phyloP scores from a whole-genome alignment of 2,329 filamentous ascomycete species.

The Monosporascus sp. region DNA sequence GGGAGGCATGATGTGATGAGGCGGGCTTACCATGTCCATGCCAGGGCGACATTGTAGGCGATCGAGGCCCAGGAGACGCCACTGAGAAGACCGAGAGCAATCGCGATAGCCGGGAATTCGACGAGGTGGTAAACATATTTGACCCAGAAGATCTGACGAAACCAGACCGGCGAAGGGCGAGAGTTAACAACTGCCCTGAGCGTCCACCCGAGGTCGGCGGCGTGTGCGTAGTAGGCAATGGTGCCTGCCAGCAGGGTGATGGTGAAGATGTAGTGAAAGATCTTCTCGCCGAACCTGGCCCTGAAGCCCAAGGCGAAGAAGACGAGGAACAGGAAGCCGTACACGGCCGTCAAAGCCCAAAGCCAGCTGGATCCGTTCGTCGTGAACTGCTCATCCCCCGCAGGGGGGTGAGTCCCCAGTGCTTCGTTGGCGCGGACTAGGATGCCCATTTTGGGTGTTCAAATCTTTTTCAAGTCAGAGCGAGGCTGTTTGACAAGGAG shows the following conservation, averaged over 20 bases:
- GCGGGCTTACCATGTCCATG: constrained; percentile 40
- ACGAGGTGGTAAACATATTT: constrained; percentile 51
- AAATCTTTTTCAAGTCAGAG: too few relatives aligned
- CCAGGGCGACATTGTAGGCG: constrained; percentile 42
- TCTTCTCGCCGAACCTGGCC: constrained; percentile 41
- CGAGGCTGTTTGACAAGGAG: too few relatives aligned
- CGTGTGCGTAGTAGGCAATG: constrained; percentile 47
- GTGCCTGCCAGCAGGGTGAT: constrained; percentile 44
- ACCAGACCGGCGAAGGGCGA: constrained; percentile 21
- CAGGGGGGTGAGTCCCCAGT: constrained; percentile 41
- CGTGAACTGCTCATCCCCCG: constrained; percentile 33
- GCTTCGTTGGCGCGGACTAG: constrained; percentile 37
- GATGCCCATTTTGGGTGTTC: constrained; percentile 12
- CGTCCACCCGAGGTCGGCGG: constrained; percentile 44
- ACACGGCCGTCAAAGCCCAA: constrained; percentile 48
- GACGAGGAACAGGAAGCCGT: constrained; percentile 38
- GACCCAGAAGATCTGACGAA: constrained; percentile 49
- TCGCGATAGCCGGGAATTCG: constrained; percentile 38
- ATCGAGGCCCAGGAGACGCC: constrained; percentile 54
- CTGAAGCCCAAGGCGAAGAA: constrained; percentile 36
- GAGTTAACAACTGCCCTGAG: constrained; percentile 32
- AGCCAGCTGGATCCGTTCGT: constrained; percentile 50
- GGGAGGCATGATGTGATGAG: background rate
- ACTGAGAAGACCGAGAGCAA: constrained; percentile 45
- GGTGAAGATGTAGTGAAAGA: constrained; percentile 53